These are phyloP conservation scores for Aegilops umbellulata DNA, from an alignment of 176 grass and related monocot genomes.

Conservation along the genomic window DNA sequence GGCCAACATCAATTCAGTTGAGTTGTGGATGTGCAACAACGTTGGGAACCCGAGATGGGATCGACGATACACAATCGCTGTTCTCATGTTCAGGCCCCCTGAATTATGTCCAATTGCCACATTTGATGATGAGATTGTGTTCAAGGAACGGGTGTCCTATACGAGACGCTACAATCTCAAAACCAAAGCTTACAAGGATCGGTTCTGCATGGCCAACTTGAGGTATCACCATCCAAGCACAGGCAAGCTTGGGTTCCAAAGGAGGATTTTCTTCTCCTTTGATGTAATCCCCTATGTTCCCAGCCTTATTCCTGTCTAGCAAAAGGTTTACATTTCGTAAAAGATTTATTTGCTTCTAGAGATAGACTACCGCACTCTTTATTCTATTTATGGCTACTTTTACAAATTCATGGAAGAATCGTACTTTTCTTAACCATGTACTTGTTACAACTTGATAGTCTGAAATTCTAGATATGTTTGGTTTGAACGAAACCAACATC, in stretches of 20 bases:
- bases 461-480: not conserved
- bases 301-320: not conserved
- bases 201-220: not conserved
- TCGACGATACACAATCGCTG: not conserved
- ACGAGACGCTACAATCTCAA: not conserved
- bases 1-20: not conserved
- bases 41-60: not conserved
- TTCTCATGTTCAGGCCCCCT: not conserved
- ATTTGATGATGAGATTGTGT: not conserved
- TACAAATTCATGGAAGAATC: not conserved
- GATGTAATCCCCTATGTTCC: not conserved
- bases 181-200: not conserved
- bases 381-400: not conserved
- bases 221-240: not conserved
- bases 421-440: not conserved
- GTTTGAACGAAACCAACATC: too few relatives aligned
- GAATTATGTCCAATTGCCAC: not conserved
- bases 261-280: not conserved
- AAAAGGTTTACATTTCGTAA: not conserved
- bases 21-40: not conserved
- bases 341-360: not conserved
- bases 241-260: not conserved
- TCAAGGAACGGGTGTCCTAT: not conserved
- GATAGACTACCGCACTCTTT: not conserved
- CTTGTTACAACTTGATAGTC: not conserved